Evolutionary conservation across 2,329 filamentous ascomycete species (phyloP).

Genomic region (Neopestalotiopsis sp.): DNA sequence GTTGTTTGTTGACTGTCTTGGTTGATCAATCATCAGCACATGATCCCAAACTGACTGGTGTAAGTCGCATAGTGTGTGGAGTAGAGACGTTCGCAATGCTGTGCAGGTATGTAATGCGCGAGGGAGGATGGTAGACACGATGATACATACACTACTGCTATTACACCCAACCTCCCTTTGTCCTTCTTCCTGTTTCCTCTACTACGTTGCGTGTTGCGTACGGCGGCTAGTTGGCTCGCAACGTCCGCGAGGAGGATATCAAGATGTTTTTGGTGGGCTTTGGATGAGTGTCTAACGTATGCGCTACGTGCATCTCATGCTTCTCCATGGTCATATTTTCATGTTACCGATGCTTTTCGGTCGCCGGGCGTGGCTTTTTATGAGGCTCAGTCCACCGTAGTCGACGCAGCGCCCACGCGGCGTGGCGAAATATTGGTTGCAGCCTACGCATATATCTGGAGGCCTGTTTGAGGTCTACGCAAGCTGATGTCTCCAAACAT

Average conservation of each 20-base stretch:
- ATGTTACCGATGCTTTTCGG: background rate
- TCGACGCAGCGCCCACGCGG: conserved; percentile 5
- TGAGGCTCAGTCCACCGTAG: conserved; percentile 14
- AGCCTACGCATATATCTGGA: conserved; percentile 10
- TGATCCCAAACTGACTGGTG: conserved; percentile 1
- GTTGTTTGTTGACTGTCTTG: background rate
- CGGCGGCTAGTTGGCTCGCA: background rate
- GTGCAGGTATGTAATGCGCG: background rate
- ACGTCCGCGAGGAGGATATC: background rate
- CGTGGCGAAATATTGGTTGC: conserved; percentile 10
- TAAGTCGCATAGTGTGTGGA: conserved; percentile 4
- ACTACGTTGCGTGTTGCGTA: background rate
- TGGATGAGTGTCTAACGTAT: background rate
- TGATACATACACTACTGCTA: background rate
- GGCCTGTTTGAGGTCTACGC: conserved; percentile 12
- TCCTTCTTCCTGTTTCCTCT: background rate
- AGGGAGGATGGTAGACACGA: background rate
- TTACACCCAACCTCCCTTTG: background rate
- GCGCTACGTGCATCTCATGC: background rate
- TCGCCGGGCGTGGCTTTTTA: conserved; percentile 18
- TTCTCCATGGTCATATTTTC: background rate
- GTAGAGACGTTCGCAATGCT: background rate
- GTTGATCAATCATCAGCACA: conserved; percentile 3
- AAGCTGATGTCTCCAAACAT: conserved; percentile 9
- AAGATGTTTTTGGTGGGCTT: background rate